These are phyloP conservation scores for Iberis pinnata DNA, from an alignment of 345 rosid species.

Conservation along the genomic window DNA sequence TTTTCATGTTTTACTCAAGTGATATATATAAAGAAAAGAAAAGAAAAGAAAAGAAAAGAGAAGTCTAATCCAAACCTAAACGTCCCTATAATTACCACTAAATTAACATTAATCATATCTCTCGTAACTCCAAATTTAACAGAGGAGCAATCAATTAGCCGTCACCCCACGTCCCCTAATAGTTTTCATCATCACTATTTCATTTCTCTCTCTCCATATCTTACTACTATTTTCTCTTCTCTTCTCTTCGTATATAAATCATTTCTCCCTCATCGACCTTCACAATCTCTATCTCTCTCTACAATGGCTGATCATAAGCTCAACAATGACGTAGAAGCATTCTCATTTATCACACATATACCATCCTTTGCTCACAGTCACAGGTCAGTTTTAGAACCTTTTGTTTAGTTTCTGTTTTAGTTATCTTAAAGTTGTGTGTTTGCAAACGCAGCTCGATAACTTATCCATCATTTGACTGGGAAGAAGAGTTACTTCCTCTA, in stretches of 20 bases:
- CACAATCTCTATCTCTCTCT: conserved; percentile 1
- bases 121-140: conserved; percentile 31
- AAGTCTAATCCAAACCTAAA: conserved; percentile 33
- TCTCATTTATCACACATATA: conserved; percentile 12
- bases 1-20: not conserved
- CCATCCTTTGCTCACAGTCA: conserved; percentile 19
- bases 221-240: not conserved
- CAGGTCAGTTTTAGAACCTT: conserved; percentile 10
- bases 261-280: conserved; percentile 13
- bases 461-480: conserved; percentile 29
- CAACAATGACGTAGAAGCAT: conserved; percentile 13
- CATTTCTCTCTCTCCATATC: conserved; percentile 16
- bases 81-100: conserved; percentile 24
- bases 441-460: conserved; percentile 13
- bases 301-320: conserved; percentile 23
- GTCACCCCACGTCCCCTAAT: conserved; percentile 27
- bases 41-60: conserved; percentile 20
- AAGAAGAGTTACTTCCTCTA: conserved; percentile 22
- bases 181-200: conserved; percentile 16
- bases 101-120: conserved; percentile 29
- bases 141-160: conserved; percentile 26
- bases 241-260: conserved; percentile 15
- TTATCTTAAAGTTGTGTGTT: not conserved
- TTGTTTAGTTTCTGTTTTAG: not conserved
- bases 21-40: conserved; percentile 15